phyloP scores from a whole-genome alignment of 2,329 filamentous ascomycete genomes.

The Rhynchosporium graminicola region DNA sequence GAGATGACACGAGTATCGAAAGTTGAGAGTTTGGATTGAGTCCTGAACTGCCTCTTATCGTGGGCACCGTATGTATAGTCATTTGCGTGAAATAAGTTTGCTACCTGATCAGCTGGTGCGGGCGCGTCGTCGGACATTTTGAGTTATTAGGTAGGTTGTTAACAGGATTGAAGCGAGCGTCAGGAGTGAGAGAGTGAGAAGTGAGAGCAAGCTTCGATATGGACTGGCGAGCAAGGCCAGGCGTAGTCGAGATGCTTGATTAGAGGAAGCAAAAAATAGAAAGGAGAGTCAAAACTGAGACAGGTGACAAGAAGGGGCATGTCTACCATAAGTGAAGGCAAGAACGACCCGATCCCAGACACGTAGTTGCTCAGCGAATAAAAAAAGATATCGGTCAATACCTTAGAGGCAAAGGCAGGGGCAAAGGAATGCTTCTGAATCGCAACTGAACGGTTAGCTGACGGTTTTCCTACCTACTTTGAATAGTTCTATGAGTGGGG shows the following conservation, averaged over 20 bases:
- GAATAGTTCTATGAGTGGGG: no score
- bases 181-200: background rate
- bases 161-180: background rate
- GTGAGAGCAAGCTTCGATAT: background rate
- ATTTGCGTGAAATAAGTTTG: background rate
- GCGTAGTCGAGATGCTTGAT: background rate
- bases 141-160: background rate
- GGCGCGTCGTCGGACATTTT: slow-evolving; percentile 15
- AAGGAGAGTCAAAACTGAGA: background rate
- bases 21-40: background rate
- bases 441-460: no score
- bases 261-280: background rate
- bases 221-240: no score
- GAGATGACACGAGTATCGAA: background rate
- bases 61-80: background rate
- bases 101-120: slow-evolving; percentile 8
- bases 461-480: no score
- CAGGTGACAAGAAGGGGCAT: background rate
- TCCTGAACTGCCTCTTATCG: slow-evolving; percentile 1
- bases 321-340: background rate
- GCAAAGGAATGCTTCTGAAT: no score
- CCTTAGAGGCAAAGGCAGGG: no score
- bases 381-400: background rate
- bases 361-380: slow-evolving; percentile 7
- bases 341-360: background rate